Base-by-base conservation (phyloP, 768 basidiomycete species). In the Pisolithus orientalis region DNA sequence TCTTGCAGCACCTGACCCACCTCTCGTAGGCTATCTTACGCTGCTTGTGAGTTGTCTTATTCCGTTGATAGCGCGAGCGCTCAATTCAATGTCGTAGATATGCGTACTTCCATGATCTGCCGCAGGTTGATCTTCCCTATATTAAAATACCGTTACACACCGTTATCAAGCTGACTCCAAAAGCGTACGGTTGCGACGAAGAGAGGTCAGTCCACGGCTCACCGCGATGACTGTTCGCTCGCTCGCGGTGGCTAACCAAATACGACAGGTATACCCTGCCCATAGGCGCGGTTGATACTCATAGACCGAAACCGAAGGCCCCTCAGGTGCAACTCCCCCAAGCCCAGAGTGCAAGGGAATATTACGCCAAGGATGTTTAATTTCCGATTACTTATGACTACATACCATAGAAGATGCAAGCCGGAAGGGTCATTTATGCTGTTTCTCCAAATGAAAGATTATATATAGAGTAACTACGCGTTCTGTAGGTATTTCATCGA, bases 151-250 rank as follows among this genome's bases (percentile, higher is more conserved):
- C 94, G 1, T 70, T 95, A 51, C 96, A 99, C 65, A 99, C 95
- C 0, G 87, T 99, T 37, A 96, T 99, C 69, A 98, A 98, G 71
- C 78, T 99, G 44, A 98, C 95, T 1, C 96, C 96, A 9, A 94
- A 91, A 65, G 96, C 96, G 1, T 99, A 98, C 66, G 96, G 96
- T 38, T 98, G 95, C 73, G 94, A 98, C 66, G 96, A 99, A 66
- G 94, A 94, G 67, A 79, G 94, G 88, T 86, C 51, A 44, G 4
- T 21, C 3, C 3, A n/a, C 34, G 5, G 14, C 0, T 34, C 28
- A 0, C 11, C 14, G 21, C 21, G 7, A 17, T n/a, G n/a, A 38
- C 32, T 61, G 6, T 57, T 27, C 16, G 47, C 29, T 34, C 5
- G 47, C 29, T 34, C 5, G 28, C 31, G 17, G 16, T 17, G 42